These are phyloP conservation scores for Luffa acutangula DNA, from an alignment of 306 rosid species.

Conservation along the genomic window DNA sequence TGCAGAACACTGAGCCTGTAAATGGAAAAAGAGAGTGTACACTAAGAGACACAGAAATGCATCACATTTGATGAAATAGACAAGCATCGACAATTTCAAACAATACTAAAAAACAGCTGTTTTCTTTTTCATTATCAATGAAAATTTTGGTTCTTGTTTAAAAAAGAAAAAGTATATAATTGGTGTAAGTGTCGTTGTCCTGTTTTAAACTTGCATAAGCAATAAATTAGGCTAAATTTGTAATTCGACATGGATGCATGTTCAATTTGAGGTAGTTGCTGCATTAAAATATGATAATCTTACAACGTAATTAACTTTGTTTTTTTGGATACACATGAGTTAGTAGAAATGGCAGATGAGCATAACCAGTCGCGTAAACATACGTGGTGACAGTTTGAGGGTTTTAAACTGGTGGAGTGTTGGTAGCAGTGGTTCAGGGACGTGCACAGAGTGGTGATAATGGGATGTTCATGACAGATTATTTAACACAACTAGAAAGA, in stretches of 20 bases:
- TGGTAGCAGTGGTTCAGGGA: no score
- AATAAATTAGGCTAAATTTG: not conserved
- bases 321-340: not conserved
- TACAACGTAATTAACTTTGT: not conserved
- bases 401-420: not conserved
- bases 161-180: not conserved
- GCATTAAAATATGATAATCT: not conserved
- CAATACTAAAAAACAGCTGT: not conserved
- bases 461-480: not conserved
- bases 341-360: not conserved
- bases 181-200: not conserved
- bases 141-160: not conserved
- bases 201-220: not conserved
- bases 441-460: not conserved
- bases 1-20: slow-evolving; percentile 82
- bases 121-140: not conserved
- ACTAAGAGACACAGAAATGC: not conserved
- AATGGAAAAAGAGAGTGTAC: not conserved
- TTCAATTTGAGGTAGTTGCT: not conserved
- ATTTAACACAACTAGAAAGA: not conserved
- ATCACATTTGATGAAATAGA: not conserved
- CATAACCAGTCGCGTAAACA: not conserved
- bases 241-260: not conserved
- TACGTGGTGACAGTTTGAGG: not conserved
- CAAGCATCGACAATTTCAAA: not conserved